Percentiles rank a stretch among this genome's conserved stretches.
Conservation (phyloP, 768 basidiomycete genomes). For the Boletellus emodensis region DNA sequence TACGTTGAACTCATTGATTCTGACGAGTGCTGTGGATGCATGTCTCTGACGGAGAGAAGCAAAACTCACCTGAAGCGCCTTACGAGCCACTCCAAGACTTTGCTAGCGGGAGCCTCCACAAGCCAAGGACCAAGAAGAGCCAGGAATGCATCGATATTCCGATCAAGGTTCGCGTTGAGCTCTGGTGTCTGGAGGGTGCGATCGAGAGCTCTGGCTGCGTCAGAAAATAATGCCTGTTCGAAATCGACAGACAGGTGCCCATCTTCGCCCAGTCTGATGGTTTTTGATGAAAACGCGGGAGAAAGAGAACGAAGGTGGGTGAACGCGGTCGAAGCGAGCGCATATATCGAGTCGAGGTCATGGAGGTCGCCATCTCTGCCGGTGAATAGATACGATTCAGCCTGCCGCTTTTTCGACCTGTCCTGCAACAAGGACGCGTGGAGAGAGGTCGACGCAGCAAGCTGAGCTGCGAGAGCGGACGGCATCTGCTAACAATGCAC, state of each 20-base stretch:
- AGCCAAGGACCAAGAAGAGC: conserved; percentile 75
- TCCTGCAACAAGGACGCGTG: conserved; percentile 72
- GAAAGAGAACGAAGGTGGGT: conserved; percentile 64
- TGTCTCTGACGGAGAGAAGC: not conserved
- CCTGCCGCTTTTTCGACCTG: conserved; percentile 52
- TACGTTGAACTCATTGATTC: conserved; percentile 92
- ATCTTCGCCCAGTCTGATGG: conserved; percentile 11
- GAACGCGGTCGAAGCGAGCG: conserved; percentile 76
- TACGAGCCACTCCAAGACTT: conserved; percentile 92
- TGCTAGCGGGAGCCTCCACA: conserved; percentile 74
- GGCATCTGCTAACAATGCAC: conserved; percentile 35
- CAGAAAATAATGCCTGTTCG: conserved; percentile 76
- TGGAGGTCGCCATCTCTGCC: conserved; percentile 77
- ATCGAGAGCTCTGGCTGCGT: conserved; percentile 69
- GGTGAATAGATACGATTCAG: conserved; percentile 86
- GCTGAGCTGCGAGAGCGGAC: conserved; percentile 77
- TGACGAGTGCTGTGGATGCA: conserved; percentile 27
- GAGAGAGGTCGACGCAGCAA: conserved; percentile 73
- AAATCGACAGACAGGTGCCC: conserved; percentile 36
- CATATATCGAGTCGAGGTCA: conserved; percentile 83
- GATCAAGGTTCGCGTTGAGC: conserved; percentile 61
- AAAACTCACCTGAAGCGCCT: conserved; percentile 75
- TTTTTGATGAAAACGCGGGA: conserved; percentile 38
- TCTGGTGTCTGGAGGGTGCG: conserved; percentile 69
- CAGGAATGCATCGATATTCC: conserved; percentile 57